Conservation (phyloP, 805 yeast genomes). For the Barnettozyma siamensis region DNA sequence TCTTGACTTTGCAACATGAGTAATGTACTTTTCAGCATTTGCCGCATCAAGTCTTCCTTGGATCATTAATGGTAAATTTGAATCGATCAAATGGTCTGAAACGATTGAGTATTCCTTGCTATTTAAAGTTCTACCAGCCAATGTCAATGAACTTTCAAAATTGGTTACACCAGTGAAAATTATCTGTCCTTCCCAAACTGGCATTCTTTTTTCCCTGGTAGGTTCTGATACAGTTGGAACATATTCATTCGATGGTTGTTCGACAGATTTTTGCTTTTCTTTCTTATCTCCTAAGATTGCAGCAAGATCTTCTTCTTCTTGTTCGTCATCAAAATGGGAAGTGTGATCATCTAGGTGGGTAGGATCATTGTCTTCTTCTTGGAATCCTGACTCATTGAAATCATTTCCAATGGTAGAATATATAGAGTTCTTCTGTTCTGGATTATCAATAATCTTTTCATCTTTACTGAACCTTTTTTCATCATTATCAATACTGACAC, state of each 20-base stretch:
- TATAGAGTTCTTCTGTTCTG: conserved; percentile 13
- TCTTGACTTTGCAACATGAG: conserved; percentile 40
- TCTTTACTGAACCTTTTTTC: conserved; percentile 19
- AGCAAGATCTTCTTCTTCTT: conserved; percentile 32
- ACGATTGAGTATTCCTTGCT: conserved; percentile 17
- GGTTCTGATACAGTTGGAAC: conserved; percentile 13
- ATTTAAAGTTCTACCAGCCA: conserved; percentile 26
- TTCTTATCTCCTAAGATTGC: conserved; percentile 25
- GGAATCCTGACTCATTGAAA: not conserved
- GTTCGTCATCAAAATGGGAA: conserved; percentile 10
- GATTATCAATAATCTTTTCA: conserved; percentile 9
- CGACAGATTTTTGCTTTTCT: conserved; percentile 10
- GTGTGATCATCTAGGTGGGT: not conserved
- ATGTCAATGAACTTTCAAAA: conserved; percentile 29
- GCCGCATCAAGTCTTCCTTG: conserved; percentile 57
- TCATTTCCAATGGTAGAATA: conserved; percentile 10
- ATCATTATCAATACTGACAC: conserved; percentile 20
- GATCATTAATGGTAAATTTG: conserved; percentile 33
- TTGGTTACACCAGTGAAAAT: conserved; percentile 44
- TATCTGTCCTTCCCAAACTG: conserved; percentile 44
- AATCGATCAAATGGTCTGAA: conserved; percentile 23
- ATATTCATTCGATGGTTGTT: conserved; percentile 13
- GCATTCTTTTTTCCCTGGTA: not conserved
- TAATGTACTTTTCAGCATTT: conserved; percentile 53
- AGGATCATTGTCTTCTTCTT: conserved; percentile 27